Evolutionary conservation across 371 early-diverging fungal species (phyloP), one percentile per base, ranked within the genome.

Genomic region (Apophysomyces ossiformis): DNA sequence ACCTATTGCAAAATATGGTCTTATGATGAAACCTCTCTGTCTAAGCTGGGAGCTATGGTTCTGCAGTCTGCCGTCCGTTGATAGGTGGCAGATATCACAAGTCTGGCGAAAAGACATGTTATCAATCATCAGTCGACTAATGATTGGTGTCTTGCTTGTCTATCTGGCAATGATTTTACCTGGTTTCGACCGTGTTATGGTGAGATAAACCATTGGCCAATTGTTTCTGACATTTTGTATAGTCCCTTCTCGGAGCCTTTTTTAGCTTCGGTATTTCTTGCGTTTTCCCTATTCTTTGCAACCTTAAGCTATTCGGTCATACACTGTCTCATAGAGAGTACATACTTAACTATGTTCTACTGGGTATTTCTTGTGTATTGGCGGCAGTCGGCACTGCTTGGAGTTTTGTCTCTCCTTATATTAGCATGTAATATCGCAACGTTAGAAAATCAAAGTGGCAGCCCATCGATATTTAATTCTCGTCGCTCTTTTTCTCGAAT

Each of bases 1-100:
- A 26, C 90, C 92, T 1, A 60, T 86, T 56, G 85, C 89, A 21
- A 90, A 90, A 69, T 91, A 80, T 65, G 85, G 85, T 6, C 69
- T 90, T 7, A 78, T 78, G 61, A 45, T 87, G 39, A 77, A 76
- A 1, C 90, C 90, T 2, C 69, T 90, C 7, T 79, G 79, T 58
- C 43, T 73, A 13, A 79, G 77, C 36, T 58, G 88, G 45, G 90
- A 87, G 69, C 46, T 76, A 37, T 71, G 59, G 60, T 73, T 72
- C n/a, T 63, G 63, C 47, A 57, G 58, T 13, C 50, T 62, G 37
- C 65, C 72, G 2, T 43, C 4, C 7, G 18, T 71, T 32, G 71
- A 71, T 41, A 45, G 59, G 9, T 61, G 66, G 59, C 39, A 63
- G n/a, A 38, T 62, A 18, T 15, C 50, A 1, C 39, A 16, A 47